phyloP scores from a whole-genome alignment of 2,329 filamentous ascomycete species.

The Fusarium begoniae region DNA sequence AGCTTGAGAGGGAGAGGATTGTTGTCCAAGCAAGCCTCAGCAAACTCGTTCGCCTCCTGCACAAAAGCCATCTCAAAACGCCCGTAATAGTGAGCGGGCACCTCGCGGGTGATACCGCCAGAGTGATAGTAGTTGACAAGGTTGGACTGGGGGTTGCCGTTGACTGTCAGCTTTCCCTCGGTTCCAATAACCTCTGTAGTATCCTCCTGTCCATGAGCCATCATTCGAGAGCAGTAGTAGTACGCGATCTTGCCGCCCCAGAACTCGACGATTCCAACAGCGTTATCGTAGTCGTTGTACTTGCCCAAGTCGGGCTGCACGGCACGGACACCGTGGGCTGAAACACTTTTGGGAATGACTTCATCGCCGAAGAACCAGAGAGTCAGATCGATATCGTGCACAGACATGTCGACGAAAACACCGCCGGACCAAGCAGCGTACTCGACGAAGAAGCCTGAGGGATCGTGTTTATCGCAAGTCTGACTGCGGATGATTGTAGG shows the following conservation, averaged over 20 bases:
- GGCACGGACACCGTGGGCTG: slow-evolving; percentile 43
- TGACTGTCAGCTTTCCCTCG: slow-evolving; percentile 69
- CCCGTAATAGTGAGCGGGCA: slow-evolving; percentile 17
- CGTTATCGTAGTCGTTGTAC: slow-evolving; percentile 46
- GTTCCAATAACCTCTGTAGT: slow-evolving; percentile 75
- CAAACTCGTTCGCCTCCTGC: slow-evolving; percentile 17
- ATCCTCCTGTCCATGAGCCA: slow-evolving; percentile 74
- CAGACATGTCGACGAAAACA: slow-evolving; percentile 75
- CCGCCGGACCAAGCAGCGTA: slow-evolving; percentile 72
- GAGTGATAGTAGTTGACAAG: slow-evolving; percentile 18
- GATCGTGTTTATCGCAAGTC: slow-evolving; percentile 73
- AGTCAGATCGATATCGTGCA: slow-evolving; percentile 67
- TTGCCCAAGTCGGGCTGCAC: slow-evolving; percentile 42
- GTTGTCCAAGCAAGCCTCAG: slow-evolving; percentile 9
- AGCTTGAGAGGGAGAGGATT: slow-evolving; percentile 44
- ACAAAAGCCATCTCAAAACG: slow-evolving; percentile 24
- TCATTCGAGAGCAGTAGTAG: slow-evolving; percentile 72
- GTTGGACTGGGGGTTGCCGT: slow-evolving; percentile 45
- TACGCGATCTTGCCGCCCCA: slow-evolving; percentile 70
- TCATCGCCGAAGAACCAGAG: slow-evolving; percentile 48
- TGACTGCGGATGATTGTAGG: slow-evolving; percentile 70
- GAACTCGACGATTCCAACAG: slow-evolving; percentile 70
- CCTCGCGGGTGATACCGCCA: slow-evolving; percentile 7
- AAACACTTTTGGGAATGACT: slow-evolving; percentile 41
- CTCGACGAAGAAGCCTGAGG: slow-evolving; percentile 72